These are phyloP conservation scores for Fusarium pininemorale DNA, from an alignment of 2,329 filamentous ascomycete genomes.

Conservation along the genomic window DNA sequence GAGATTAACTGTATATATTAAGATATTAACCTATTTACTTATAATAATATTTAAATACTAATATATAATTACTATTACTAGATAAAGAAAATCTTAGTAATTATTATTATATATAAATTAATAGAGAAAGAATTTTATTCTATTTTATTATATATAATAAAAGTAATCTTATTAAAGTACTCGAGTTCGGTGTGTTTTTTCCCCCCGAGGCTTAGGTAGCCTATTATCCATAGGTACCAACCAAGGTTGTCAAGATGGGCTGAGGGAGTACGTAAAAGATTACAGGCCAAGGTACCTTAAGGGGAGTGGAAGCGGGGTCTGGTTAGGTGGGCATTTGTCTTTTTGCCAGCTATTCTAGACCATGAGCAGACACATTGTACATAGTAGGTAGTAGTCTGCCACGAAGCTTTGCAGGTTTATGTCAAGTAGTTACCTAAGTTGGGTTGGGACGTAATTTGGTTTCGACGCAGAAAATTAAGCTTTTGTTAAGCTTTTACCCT, in stretches of 20 bases:
- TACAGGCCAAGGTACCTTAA: neutral
- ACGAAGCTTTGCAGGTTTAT: neutral
- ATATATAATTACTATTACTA: too few relatives aligned
- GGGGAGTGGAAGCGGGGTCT: slow-evolving; percentile 13
- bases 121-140: too few relatives aligned
- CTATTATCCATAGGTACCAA: neutral
- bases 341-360: neutral
- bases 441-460: neutral
- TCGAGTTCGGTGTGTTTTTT: too few relatives aligned
- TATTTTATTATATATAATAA: too few relatives aligned
- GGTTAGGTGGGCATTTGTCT: neutral
- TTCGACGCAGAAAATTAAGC: slow-evolving; percentile 4
- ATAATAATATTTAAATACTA: too few relatives aligned
- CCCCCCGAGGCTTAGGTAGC: too few relatives aligned
- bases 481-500: slow-evolving; percentile 11
- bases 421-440: neutral
- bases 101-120: too few relatives aligned
- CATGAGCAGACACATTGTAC: neutral
- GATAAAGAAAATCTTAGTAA: too few relatives aligned
- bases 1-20: too few relatives aligned
- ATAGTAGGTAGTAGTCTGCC: neutral
- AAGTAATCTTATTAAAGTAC: too few relatives aligned
- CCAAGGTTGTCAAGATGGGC: slow-evolving; percentile 1
- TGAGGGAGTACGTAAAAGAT: slow-evolving; percentile 19
- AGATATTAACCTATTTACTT: too few relatives aligned